These are phyloP conservation scores for Pleurotus tuber-regium DNA, from an alignment of 768 basidiomycete genomes.

Conservation along the genomic window DNA sequence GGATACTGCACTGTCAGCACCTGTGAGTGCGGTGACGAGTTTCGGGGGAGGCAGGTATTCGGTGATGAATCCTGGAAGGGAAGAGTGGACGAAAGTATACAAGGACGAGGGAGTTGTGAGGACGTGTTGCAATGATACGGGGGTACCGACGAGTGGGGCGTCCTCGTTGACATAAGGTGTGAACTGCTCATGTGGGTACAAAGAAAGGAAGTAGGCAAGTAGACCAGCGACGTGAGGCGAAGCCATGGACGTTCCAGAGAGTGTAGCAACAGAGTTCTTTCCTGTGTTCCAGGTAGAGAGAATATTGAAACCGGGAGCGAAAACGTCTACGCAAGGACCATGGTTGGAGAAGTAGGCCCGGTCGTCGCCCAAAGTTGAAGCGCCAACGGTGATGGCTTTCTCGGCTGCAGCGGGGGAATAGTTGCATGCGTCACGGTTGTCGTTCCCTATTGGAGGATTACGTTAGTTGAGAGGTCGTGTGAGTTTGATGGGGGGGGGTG, in stretches of 20 bases:
- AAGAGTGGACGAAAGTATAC: conserved; percentile 53
- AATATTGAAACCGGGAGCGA: conserved; percentile 91
- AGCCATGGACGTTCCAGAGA: conserved; percentile 94
- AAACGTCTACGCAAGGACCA: conserved; percentile 89
- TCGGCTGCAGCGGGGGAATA: conserved; percentile 91
- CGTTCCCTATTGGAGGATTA: conserved; percentile 63
- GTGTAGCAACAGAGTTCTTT: conserved; percentile 57
- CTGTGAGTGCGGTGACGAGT: conserved; percentile 38
- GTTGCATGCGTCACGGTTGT: conserved; percentile 85
- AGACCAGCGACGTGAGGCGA: conserved; percentile 91
- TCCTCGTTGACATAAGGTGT: conserved; percentile 46
- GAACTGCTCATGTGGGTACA: conserved; percentile 72
- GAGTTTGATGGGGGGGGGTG: conserved; percentile 3
- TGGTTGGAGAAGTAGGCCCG: conserved; percentile 93
- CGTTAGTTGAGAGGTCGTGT: too few species aligned
- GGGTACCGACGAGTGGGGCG: conserved; percentile 33
- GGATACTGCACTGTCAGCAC: not conserved
- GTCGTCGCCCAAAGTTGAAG: conserved; percentile 77
- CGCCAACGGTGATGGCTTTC: conserved; percentile 93
- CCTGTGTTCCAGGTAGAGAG: conserved; percentile 81
- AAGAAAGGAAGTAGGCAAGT: conserved; percentile 87
- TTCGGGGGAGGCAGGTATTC: conserved; percentile 54
- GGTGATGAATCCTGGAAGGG: conserved; percentile 58
- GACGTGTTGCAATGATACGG: conserved; percentile 29
- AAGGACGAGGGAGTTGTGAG: conserved; percentile 37